Evolutionary conservation across 2,329 filamentous ascomycete genomes (phyloP).

Genomic region (Colletotrichum karsti): DNA sequence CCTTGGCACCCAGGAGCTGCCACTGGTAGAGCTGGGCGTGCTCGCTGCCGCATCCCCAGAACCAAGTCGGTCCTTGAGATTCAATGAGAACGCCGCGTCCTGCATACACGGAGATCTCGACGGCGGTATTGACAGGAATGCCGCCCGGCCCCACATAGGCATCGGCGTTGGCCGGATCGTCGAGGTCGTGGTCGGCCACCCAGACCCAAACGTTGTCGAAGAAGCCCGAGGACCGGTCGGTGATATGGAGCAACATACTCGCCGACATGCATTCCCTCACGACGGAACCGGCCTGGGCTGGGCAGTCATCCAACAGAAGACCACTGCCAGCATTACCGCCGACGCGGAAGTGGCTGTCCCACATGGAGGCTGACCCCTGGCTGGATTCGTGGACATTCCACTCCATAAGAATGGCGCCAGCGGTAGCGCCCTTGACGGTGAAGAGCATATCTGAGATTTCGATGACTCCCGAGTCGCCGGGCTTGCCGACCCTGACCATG

Average conservation of each 20-base stretch:
- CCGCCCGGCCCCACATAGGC: too few species aligned
- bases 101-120: slow-evolving; percentile 42
- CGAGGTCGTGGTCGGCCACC: slow-evolving; percentile 71
- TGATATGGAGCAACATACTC: slow-evolving; percentile 53
- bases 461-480: too few species aligned
- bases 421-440: slow-evolving; percentile 64
- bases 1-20: slow-evolving; percentile 52
- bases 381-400: slow-evolving; percentile 63
- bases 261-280: slow-evolving; percentile 42
- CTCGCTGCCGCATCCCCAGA: slow-evolving; percentile 53
- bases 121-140: too few species aligned
- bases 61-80: slow-evolving; percentile 40
- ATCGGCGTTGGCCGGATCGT: slow-evolving; percentile 31
- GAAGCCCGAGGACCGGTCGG: slow-evolving; percentile 12
- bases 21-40: slow-evolving; percentile 59
- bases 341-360: slow-evolving; percentile 65
- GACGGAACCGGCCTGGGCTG: slow-evolving; percentile 1
- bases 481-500: too few species aligned
- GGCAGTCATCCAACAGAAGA: slow-evolving; percentile 32
- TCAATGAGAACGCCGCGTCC: slow-evolving; percentile 45
- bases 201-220: slow-evolving; percentile 67
- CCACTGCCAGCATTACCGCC: slow-evolving; percentile 38
- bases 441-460: too few species aligned
- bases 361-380: slow-evolving; percentile 43
- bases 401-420: slow-evolving; percentile 69